A percentile compares a stretch with the other conserved stretches of the same genome.
Evolutionary conservation across 2,329 filamentous ascomycete species (phyloP).

Genomic region (Phialocephala subalpina): DNA sequence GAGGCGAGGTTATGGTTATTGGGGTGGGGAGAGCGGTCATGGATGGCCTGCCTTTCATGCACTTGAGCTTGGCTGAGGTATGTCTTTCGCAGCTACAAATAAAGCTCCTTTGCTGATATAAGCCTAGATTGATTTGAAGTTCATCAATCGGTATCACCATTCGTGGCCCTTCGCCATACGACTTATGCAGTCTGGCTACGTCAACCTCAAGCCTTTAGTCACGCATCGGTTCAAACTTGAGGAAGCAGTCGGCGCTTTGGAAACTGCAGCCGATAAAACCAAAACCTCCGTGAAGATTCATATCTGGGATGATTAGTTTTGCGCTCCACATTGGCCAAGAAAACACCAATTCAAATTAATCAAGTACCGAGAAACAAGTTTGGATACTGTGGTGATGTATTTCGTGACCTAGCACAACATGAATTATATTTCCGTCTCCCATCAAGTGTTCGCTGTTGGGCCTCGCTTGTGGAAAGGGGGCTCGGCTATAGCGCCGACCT

Average conservation of each 20-base stretch:
- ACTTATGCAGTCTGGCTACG: constrained; percentile 63
- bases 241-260: constrained; percentile 61
- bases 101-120: not conserved
- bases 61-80: constrained; percentile 38
- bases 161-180: constrained; percentile 74
- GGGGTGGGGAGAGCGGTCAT: constrained; percentile 66
- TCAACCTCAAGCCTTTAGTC: constrained; percentile 68
- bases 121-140: constrained; percentile 67
- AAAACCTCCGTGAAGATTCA: constrained; percentile 68
- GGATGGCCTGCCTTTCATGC: constrained; percentile 60
- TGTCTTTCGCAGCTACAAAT: not conserved
- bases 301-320: constrained; percentile 57
- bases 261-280: constrained; percentile 56
- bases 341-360: no score
- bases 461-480: no score
- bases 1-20: constrained; percentile 69
- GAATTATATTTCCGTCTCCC: no score
- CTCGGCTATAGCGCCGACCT: no score
- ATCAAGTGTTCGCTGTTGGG: no score
- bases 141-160: constrained; percentile 75
- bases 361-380: no score
- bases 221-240: constrained; percentile 71
- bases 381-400: no score
- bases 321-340: not conserved
- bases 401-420: no score